phyloP scores from a whole-genome alignment of 2,329 filamentous ascomycete genomes.

The Neofusicoccum sp. region DNA sequence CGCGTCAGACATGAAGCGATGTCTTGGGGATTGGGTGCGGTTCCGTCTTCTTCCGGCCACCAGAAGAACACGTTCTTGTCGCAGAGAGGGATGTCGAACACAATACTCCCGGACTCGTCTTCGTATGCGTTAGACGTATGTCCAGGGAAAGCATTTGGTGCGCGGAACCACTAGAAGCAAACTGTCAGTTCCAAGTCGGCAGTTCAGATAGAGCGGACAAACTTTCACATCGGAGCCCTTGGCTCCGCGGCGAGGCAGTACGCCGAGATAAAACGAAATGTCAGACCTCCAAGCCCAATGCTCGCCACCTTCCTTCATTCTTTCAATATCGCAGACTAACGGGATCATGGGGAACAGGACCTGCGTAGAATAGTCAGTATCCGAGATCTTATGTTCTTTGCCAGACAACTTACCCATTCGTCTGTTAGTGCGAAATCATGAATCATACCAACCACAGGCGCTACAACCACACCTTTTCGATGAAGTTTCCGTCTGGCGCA shows the following conservation, averaged over 20 bases:
- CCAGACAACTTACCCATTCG: constrained; percentile 36
- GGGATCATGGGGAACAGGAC: constrained; percentile 40
- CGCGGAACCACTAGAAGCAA: constrained; percentile 39
- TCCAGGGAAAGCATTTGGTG: constrained; percentile 36
- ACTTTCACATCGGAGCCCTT: constrained; percentile 18
- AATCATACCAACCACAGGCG: constrained; percentile 41
- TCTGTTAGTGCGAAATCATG: constrained; percentile 45
- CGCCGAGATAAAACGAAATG: constrained; percentile 29
- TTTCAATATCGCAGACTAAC: constrained; percentile 35
- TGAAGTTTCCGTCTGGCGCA: constrained; percentile 29
- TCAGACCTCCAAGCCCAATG: constrained; percentile 42
- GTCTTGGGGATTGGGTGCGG: constrained; percentile 31
- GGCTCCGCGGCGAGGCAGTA: constrained; percentile 26
- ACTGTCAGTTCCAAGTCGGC: too few relatives aligned
- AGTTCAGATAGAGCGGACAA: too few relatives aligned
- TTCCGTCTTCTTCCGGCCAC: constrained; percentile 40
- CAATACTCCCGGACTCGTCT: constrained; percentile 27
- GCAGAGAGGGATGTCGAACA: constrained; percentile 38
- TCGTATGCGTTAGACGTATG: constrained; percentile 42
- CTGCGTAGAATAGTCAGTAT: constrained; percentile 20
- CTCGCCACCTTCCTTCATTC: constrained; percentile 39
- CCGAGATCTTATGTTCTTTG: neutral
- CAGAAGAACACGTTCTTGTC: constrained; percentile 45
- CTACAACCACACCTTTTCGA: constrained; percentile 35
- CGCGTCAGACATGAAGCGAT: constrained; percentile 17